A percentile compares a stretch with the other conserved stretches of the same genome.
These are phyloP conservation scores for Theobroma grandiflorum DNA, from an alignment of 441 rosid species.

Conservation along the genomic window DNA sequence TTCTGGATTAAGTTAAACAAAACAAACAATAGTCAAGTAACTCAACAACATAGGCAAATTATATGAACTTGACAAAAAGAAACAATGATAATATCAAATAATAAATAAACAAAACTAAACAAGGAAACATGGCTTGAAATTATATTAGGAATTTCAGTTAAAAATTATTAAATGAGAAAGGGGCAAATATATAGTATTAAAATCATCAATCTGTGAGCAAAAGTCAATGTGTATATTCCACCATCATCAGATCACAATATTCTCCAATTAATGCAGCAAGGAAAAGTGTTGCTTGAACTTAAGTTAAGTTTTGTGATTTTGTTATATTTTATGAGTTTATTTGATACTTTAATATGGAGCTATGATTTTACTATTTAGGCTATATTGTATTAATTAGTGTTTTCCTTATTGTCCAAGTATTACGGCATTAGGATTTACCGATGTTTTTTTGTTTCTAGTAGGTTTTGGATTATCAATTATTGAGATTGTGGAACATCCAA, in stretches of 20 bases:
- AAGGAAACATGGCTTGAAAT: neutral
- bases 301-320: neutral
- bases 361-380: neutral
- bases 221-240: neutral
- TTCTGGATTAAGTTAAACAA: neutral
- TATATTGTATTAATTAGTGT: neutral
- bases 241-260: neutral
- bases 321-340: neutral
- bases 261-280: slow-evolving; percentile 3
- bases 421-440: neutral
- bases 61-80: neutral
- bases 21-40: neutral
- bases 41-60: neutral
- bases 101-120: slow-evolving; percentile 4
- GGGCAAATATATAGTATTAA: neutral
- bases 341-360: neutral
- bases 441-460: neutral
- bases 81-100: neutral
- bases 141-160: neutral
- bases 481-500: neutral
- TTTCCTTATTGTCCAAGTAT: neutral
- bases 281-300: neutral
- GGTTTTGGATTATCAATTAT: neutral
- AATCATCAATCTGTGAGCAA: neutral
- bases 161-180: neutral